These are phyloP conservation scores for Leonotis leonurus DNA, from an alignment of 257 asterid genomes.

Conservation along the genomic window DNA sequence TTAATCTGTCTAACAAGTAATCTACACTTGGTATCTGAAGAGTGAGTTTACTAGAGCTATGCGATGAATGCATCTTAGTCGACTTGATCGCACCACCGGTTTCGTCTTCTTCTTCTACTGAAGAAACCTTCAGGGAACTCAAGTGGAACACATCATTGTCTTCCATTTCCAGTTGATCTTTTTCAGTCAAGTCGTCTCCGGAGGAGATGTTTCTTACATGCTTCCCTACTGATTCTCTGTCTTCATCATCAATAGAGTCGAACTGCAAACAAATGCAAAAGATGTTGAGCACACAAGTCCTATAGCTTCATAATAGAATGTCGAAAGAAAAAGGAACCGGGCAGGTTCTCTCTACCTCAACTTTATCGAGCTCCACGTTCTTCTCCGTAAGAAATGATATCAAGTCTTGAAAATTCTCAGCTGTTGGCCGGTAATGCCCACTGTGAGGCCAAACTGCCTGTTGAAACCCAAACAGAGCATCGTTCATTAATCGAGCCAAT, in stretches of 20 bases:
- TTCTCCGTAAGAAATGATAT: constrained; percentile 56
- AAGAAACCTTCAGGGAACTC: too few species aligned
- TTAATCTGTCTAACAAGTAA: constrained; percentile 32
- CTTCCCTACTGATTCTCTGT: constrained; percentile 39
- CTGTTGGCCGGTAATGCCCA: constrained; percentile 88
- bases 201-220: constrained; percentile 54
- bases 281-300: constrained; percentile 14
- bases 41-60: constrained; percentile 24
- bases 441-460: constrained; percentile 99
- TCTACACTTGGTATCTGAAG: constrained; percentile 61
- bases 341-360: constrained; percentile 47
- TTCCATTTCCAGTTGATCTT: constrained; percentile 28
- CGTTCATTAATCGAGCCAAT: not conserved
- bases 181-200: constrained; percentile 48
- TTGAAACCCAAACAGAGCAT: not conserved
- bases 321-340: not conserved
- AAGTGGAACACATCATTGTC: constrained; percentile 21
- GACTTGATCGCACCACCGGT: constrained; percentile 8
- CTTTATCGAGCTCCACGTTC: constrained; percentile 57
- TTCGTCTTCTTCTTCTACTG: too few species aligned
- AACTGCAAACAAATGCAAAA: constrained; percentile 36
- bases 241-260: constrained; percentile 54
- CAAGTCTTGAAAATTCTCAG: constrained; percentile 76
- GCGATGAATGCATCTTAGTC: too few species aligned
- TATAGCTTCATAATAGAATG: not conserved